phyloP scores from a whole-genome alignment of 768 basidiomycete genomes.

The Tricholoma sp. region DNA sequence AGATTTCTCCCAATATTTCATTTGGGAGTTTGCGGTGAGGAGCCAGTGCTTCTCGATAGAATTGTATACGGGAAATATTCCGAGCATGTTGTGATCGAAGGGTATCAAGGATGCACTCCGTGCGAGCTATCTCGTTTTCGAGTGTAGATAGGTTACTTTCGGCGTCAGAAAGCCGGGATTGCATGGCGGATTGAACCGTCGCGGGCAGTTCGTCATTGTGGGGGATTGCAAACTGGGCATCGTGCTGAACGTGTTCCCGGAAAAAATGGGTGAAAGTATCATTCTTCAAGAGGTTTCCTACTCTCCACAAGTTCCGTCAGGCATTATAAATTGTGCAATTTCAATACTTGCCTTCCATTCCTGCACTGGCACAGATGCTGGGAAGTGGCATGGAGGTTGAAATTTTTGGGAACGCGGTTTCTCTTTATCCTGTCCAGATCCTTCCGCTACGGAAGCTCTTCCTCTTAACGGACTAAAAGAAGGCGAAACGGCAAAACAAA shows the following conservation, averaged over 20 bases:
- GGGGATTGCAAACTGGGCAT: not conserved
- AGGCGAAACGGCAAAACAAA: not conserved
- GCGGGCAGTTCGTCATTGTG: not conserved
- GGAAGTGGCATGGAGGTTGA: not conserved
- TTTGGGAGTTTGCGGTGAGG: constrained; percentile 1
- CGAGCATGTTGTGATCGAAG: not conserved
- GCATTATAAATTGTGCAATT: not conserved
- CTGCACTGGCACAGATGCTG: not conserved
- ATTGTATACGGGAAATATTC: not conserved
- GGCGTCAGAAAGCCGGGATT: not conserved
- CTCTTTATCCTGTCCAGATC: not conserved
- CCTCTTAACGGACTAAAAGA: not conserved
- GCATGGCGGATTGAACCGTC: not conserved
- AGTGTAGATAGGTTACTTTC: not conserved
- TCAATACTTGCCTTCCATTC: not conserved
- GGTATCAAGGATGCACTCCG: not conserved
- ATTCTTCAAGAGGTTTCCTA: not conserved
- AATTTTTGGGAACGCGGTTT: not conserved
- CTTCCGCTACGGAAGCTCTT: not conserved
- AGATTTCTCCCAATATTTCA: not conserved
- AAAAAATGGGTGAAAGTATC: not conserved
- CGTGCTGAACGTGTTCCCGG: not conserved
- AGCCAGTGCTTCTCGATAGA: not conserved
- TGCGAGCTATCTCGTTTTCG: not conserved
- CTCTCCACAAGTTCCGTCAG: not conserved